Conservation (phyloP, 805 yeast genomes). For the Hanseniaspora jakobsenii region DNA sequence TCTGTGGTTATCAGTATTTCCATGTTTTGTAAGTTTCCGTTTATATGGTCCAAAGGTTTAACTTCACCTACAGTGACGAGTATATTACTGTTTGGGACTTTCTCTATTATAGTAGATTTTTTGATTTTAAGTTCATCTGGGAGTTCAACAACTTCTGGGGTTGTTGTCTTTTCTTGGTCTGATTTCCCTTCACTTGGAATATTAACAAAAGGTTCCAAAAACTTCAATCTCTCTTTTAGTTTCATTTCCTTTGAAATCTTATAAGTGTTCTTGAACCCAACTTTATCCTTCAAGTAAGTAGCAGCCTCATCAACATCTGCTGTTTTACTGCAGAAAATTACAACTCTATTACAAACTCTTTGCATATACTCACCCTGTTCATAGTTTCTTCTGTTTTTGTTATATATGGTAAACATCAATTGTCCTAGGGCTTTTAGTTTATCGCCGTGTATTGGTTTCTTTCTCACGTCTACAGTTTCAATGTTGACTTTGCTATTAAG, state of each 20-base stretch:
- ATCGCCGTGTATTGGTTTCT: conserved; percentile 72
- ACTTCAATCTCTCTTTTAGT: conserved; percentile 44
- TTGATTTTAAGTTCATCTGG: too few species aligned
- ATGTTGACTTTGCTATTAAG: conserved; percentile 68
- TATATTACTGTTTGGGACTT: too few species aligned
- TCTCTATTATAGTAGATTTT: too few species aligned
- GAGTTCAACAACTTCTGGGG: too few species aligned
- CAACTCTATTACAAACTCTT: conserved; percentile 62
- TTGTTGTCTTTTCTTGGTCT: conserved; percentile 15
- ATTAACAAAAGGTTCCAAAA: conserved; percentile 50
- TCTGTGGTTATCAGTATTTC: conserved; percentile 78
- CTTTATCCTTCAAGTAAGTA: conserved; percentile 36
- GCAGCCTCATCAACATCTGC: conserved; percentile 50
- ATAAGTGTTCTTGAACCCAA: conserved; percentile 43
- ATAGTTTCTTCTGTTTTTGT: conserved; percentile 40
- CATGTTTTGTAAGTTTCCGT: conserved; percentile 18
- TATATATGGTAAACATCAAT: conserved; percentile 69
- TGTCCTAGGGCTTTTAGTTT: conserved; percentile 79
- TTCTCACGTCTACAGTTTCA: conserved; percentile 60
- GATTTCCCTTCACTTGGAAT: conserved; percentile 41
- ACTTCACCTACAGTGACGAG: too few species aligned
- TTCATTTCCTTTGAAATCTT: conserved; percentile 58
- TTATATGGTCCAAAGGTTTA: too few species aligned
- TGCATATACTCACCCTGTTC: conserved; percentile 41
- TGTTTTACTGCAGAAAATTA: conserved; percentile 74